These are phyloP conservation scores for Moringa oleifera DNA, from an alignment of 345 rosid species.

Conservation along the genomic window DNA sequence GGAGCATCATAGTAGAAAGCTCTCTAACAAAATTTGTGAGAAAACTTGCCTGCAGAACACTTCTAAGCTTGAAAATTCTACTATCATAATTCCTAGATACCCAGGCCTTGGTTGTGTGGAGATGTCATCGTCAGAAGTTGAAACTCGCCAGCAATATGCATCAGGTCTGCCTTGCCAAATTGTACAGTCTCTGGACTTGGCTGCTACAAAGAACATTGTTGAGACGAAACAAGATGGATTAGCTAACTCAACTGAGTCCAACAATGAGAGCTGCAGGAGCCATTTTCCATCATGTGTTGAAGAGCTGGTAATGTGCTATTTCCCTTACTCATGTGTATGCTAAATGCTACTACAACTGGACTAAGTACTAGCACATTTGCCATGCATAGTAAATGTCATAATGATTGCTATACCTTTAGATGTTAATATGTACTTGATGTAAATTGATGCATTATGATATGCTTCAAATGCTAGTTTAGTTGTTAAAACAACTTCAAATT, in stretches of 20 bases:
- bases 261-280: constrained; percentile 27
- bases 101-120: constrained; percentile 33
- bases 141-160: constrained; percentile 27
- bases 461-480: not conserved
- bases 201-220: constrained; percentile 25
- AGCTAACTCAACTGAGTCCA: constrained; percentile 34
- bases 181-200: constrained; percentile 22
- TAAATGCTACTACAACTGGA: not conserved
- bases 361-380: not conserved
- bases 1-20: constrained; percentile 12
- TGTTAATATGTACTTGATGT: not conserved
- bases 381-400: not conserved
- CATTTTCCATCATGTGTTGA: constrained; percentile 35
- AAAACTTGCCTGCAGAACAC: constrained; percentile 32
- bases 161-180: constrained; percentile 21
- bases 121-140: constrained; percentile 30
- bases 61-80: constrained; percentile 22
- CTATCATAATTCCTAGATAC: constrained; percentile 20
- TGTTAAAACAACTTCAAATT: too few relatives aligned
- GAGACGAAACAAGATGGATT: constrained; percentile 27
- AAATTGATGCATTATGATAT: not conserved
- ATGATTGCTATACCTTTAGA: not conserved
- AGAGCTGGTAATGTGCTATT: constrained; percentile 41
- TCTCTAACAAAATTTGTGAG: constrained; percentile 24
- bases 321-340: not conserved